Percentiles rank a stretch among this genome's conserved stretches.
These are phyloP conservation scores for Sugiyamaella qingdaonensis DNA, from an alignment of 805 yeast species.

Conservation along the genomic window DNA sequence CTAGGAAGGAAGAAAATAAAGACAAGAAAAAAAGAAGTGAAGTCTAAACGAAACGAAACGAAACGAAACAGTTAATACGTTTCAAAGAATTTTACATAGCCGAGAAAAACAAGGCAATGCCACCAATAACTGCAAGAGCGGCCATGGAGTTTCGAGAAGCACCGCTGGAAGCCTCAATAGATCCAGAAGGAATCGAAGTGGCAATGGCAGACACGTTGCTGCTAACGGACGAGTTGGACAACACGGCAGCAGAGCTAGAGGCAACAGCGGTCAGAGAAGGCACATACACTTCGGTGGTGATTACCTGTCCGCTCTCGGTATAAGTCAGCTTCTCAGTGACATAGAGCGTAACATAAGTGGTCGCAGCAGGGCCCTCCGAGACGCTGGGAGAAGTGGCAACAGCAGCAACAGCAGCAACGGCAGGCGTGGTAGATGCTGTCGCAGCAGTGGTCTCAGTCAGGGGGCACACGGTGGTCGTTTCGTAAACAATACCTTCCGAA, in stretches of 20 bases:
- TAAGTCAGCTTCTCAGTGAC: constrained; percentile 6
- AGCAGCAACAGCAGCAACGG: background rate
- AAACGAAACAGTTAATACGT: too few species aligned
- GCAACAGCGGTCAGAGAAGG: constrained; percentile 1
- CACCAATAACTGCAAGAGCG: background rate
- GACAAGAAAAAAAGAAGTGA: background rate
- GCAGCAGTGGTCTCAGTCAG: constrained; percentile 12
- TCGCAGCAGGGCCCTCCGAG: background rate
- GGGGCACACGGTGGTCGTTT: constrained; percentile 16
- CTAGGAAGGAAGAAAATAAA: background rate
- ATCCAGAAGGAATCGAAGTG: constrained; percentile 1
- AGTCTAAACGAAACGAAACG: background rate
- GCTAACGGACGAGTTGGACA: background rate
- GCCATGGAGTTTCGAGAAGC: background rate
- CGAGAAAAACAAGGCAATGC: background rate
- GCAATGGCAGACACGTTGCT: background rate
- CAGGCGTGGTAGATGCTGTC: background rate
- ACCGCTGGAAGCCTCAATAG: background rate
- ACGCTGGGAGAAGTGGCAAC: constrained; percentile 1
- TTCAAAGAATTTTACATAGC: background rate
- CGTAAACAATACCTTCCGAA: constrained; percentile 10
- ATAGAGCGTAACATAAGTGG: constrained; percentile 1
- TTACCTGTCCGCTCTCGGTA: constrained; percentile 5
- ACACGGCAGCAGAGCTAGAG: background rate
- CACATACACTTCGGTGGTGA: constrained; percentile 5